Evolutionary conservation across 495 filamentous ascomycete species (phyloP), one percentile per base, ranked within the genome.

Genomic region (Aspergillus kassunensis): DNA sequence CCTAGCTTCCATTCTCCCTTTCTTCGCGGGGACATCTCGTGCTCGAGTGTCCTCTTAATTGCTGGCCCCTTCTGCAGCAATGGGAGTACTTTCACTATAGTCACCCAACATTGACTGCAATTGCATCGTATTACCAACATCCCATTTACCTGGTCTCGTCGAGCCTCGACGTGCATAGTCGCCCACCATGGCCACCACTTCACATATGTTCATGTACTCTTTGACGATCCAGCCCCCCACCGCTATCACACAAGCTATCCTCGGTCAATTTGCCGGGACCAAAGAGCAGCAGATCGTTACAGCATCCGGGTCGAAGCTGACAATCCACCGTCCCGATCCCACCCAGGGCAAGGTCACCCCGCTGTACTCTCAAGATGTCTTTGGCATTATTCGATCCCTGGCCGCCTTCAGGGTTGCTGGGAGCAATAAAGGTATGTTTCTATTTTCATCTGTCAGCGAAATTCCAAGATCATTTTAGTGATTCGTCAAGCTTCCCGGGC

Each of bases 271-370:
- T 69, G 84, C 90, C 48, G 91, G 93, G 34, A 93, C 87, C 48
- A 93, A 90, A 68, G 90, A 96, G 63, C 93, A 97, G 69, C 93
- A 96, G 69, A 95, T 99, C 64, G 81, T 97, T 71, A 91, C 91
- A 13, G 92, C 90, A 16, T 92, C 90, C 24, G 91, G 95, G 34
- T 95, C 90, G 20, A 85, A 88, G 49, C 79, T 99, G 25, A 90
- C 88, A 10, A 83, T 99, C 29, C 82, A 95, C 53, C 85, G 91
- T 34, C 90, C 89, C 6, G 91, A 96, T 62, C 83, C 91, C 10
- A 77, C 83, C 1, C 84, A 89, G 61, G 89, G 88, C 47, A 96
- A 95, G 65, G 84, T 97, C 55, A 81, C 81, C 21, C 89, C 88
- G 13, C 77, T 96, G 15, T 79, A 92, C 44, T 88, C 91, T 1